Percentiles rank a stretch among this genome's conserved stretches.
These are phyloP conservation scores for Cucumis cinereus DNA, from an alignment of 306 rosid genomes.

Conservation along the genomic window DNA sequence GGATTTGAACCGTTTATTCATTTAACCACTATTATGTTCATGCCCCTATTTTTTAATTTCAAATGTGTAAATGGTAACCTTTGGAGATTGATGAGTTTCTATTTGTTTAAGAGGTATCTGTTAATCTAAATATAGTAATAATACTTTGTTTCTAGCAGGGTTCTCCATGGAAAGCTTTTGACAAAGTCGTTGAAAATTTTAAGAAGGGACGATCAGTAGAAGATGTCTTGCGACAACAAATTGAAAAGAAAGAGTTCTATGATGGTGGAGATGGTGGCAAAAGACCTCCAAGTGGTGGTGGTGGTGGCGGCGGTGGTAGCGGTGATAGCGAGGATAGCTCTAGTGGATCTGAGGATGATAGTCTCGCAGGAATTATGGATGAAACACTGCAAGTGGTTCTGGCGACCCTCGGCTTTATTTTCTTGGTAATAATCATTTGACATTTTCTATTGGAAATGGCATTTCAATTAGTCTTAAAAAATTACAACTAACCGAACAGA, in stretches of 20 bases:
- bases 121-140: background rate
- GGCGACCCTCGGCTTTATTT: slow-evolving; percentile 56
- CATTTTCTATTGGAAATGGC: background rate
- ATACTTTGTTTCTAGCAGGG: slow-evolving; percentile 20
- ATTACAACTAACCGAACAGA: background rate
- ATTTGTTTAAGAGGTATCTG: background rate
- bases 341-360: slow-evolving; percentile 50
- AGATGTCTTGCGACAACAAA: slow-evolving; percentile 46
- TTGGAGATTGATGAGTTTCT: background rate
- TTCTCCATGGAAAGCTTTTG: slow-evolving; percentile 32
- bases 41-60: background rate
- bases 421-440: slow-evolving; percentile 32
- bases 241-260: slow-evolving; percentile 34
- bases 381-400: slow-evolving; percentile 59
- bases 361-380: slow-evolving; percentile 33
- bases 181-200: slow-evolving; percentile 31
- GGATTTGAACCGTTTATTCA: background rate
- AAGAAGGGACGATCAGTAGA: slow-evolving; percentile 48
- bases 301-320: slow-evolving; percentile 6
- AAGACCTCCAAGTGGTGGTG: slow-evolving; percentile 19
- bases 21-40: background rate
- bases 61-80: background rate
- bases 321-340: slow-evolving; percentile 18
- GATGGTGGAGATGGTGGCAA: slow-evolving; percentile 37
- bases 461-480: background rate